Percentiles rank a stretch among this genome's conserved stretches.
Evolutionary conservation across 139 green algal species (phyloP).

Genomic region (Pleodorina starrii): DNA sequence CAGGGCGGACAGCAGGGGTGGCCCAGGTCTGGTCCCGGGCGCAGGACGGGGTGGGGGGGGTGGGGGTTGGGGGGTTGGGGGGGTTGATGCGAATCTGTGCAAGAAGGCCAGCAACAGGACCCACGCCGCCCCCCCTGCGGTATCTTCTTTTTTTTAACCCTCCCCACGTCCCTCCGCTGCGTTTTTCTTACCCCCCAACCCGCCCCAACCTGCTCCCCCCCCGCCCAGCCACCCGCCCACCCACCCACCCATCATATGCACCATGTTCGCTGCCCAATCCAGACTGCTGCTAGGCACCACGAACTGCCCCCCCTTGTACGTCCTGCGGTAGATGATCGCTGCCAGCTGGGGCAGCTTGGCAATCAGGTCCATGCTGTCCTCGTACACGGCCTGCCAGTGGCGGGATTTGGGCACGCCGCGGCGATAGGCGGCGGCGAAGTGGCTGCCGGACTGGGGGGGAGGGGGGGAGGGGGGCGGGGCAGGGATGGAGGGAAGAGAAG

Average conservation of each 20-base stretch:
- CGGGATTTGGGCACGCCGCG: conserved; percentile 91
- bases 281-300: conserved; percentile 80
- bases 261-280: conserved; percentile 96
- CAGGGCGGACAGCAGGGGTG: no score
- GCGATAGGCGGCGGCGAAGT: conserved; percentile 92
- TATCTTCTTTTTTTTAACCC: no score
- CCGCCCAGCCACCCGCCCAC: neutral
- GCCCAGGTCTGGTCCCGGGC: no score
- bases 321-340: conserved; percentile 80
- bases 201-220: neutral
- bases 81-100: no score
- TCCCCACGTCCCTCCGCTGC: no score
- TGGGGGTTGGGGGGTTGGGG: no score
- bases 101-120: no score
- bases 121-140: no score
- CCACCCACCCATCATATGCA: conserved; percentile 94
- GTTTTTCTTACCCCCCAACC: no score
- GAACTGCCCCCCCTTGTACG: conserved; percentile 59
- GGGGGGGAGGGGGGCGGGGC: neutral
- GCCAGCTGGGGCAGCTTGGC: conserved; percentile 94
- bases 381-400: conserved; percentile 92
- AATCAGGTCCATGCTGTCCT: conserved; percentile 96
- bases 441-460: conserved; percentile 71
- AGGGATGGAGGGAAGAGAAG: no score
- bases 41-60: no score